Evolutionary conservation across 352 stramenopile genomes (phyloP).

Genomic region (Phytophthora sp.): DNA sequence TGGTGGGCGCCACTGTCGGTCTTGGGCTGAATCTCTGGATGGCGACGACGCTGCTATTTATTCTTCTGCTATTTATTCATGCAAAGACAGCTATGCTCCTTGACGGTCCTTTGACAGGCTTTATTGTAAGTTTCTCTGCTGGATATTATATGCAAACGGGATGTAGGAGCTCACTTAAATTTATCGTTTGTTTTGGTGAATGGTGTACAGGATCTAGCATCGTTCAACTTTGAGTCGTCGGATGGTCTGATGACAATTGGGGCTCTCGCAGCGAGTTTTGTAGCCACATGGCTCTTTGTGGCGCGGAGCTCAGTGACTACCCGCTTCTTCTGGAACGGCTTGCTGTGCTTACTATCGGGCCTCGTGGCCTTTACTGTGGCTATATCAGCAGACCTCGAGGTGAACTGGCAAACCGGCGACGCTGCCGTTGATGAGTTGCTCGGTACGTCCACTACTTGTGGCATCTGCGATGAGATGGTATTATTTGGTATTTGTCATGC

Average conservation of each 20-base stretch:
- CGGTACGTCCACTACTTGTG: slow-evolving; percentile 43
- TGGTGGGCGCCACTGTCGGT: slow-evolving; percentile 43
- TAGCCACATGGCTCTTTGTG: slow-evolving; percentile 50
- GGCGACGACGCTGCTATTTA: slow-evolving; percentile 63
- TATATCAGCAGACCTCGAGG: slow-evolving; percentile 55
- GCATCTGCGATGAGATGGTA: neutral
- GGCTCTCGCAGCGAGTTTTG: slow-evolving; percentile 37
- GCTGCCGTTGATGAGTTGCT: slow-evolving; percentile 67
- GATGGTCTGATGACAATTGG: slow-evolving; percentile 57
- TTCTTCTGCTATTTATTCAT: slow-evolving; percentile 80
- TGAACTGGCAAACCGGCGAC: slow-evolving; percentile 74
- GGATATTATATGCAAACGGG: neutral
- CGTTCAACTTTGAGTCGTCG: slow-evolving; percentile 59
- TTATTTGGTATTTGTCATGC: neutral
- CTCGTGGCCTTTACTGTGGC: slow-evolving; percentile 69
- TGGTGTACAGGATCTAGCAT: slow-evolving; percentile 49
- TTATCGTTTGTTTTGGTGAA: slow-evolving; percentile 6
- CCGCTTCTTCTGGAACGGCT: slow-evolving; percentile 77
- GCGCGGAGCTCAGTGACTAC: slow-evolving; percentile 47
- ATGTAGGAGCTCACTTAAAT: slow-evolving; percentile 6
- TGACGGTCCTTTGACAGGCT: slow-evolving; percentile 52
- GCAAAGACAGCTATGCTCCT: slow-evolving; percentile 62
- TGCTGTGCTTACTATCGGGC: slow-evolving; percentile 61
- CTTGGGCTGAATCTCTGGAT: slow-evolving; percentile 60
- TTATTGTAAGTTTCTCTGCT: slow-evolving; percentile 48